phyloP scores from a whole-genome alignment of 306 rosid genomes.

The Quercus alba region DNA sequence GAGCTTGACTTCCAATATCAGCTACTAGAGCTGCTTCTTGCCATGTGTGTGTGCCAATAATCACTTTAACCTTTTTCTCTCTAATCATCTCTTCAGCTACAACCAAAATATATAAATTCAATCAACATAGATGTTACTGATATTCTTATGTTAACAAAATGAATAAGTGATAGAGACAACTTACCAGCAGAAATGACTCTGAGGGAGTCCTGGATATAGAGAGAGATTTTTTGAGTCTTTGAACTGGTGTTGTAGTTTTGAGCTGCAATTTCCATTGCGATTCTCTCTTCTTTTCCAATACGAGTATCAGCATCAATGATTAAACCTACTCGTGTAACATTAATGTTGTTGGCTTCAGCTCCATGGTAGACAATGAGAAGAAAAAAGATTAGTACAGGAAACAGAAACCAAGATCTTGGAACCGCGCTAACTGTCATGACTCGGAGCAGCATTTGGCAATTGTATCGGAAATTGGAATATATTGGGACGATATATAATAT shows the following conservation, averaged over 20 bases:
- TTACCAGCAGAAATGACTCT: slow-evolving; percentile 31
- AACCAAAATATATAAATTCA: not conserved
- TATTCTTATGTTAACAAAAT: too few relatives aligned
- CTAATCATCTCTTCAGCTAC: slow-evolving; percentile 49
- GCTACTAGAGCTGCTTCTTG: slow-evolving; percentile 53
- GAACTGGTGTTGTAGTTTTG: too few relatives aligned
- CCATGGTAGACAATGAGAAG: not conserved
- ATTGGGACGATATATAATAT: too few relatives aligned
- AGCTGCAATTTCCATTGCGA: too few relatives aligned
- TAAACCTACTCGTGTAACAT: not conserved
- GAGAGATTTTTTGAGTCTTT: slow-evolving; percentile 18
- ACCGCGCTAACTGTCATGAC: too few relatives aligned
- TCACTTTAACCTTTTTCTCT: slow-evolving; percentile 27
- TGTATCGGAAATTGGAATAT: not conserved
- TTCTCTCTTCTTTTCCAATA: not conserved
- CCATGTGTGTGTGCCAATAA: slow-evolving; percentile 60
- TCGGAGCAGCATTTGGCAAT: not conserved
- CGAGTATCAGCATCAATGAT: not conserved
- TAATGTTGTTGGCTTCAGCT: not conserved
- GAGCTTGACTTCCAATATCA: slow-evolving; percentile 36
- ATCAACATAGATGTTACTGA: too few relatives aligned
- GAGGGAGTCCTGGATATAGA: slow-evolving; percentile 21
- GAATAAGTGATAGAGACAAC: not conserved
- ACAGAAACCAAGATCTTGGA: not conserved
- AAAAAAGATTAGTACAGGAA: not conserved